Evolutionary conservation across 495 filamentous ascomycete species (phyloP), one percentile per base, ranked within the genome.

Genomic region (Neurospora africana): DNA sequence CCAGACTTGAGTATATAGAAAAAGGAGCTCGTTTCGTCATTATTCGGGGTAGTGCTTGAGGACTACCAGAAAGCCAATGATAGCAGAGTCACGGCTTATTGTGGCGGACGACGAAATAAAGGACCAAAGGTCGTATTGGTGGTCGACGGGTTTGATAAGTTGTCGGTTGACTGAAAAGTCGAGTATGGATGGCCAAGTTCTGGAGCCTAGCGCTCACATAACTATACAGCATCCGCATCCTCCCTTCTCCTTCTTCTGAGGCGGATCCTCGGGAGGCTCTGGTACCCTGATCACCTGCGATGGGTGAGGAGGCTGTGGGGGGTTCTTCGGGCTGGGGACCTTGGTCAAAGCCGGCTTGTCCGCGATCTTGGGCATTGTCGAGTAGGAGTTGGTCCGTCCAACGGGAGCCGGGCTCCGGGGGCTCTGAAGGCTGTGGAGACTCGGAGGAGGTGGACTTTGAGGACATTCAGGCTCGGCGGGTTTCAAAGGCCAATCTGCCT

Each of bases 321-420:
- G 76, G 17, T 81, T 72, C 73, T 77, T 76, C 68, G 82, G 78
- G 70, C 81, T 83, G 7, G 78, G 78, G 44, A 83, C 69, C 19
- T 83, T 79, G 73, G 78, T 84, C 69, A 80, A 75, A 27, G 76
- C 72, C 27, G 81, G 81, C 39, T 77, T 78, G 27, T 83, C 84
- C 38, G 81, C 77, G 58, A 88, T 87, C 76, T 81, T 86, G n/a
- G 86, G 86, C 82, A 88, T 87, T 7, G 84, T 86, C 27, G 85
- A 87, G 73, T 88, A 88, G 21, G 85, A 86, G 38, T 82, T 84
- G 5, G 82, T 78, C n/a, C 83, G 83, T 8, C 81, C 82, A 15
- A 83, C 82, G 35, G 80, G 73, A 23, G 76, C 77, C 68, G 84
- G 83, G 70, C 80, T 84, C 77, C 53, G 53, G 15, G 53, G 53